These are phyloP conservation scores for Onygenales sp. DNA, from an alignment of 2,329 filamentous ascomycete species.

Conservation along the genomic window DNA sequence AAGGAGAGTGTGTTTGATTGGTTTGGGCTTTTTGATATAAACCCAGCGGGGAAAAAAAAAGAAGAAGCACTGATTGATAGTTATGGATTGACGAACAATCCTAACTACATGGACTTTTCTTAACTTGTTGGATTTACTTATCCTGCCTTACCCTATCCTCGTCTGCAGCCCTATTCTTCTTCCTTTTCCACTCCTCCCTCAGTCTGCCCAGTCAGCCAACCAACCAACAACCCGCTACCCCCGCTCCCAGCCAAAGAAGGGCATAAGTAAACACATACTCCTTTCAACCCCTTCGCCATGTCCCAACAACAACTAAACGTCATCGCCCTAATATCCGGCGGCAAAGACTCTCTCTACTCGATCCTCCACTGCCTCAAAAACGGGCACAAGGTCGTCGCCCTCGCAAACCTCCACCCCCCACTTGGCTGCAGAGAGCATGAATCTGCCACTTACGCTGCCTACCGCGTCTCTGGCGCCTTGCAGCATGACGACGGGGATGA, in stretches of 20 bases:
- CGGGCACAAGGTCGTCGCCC: constrained; percentile 73
- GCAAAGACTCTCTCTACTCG: constrained; percentile 94
- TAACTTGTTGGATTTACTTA: too few species aligned
- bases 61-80: too few species aligned
- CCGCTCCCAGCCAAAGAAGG: not conserved
- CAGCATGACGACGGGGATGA: constrained; percentile 12
- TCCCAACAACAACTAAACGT: constrained; percentile 49
- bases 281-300: constrained; percentile 2
- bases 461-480: not conserved
- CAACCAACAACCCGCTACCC: not conserved
- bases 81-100: too few species aligned
- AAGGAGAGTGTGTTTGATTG: not conserved
- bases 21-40: too few species aligned
- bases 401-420: constrained; percentile 76
- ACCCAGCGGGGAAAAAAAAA: too few species aligned
- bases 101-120: too few species aligned
- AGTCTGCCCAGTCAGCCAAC: constrained; percentile 12
- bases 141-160: too few species aligned
- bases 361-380: constrained; percentile 81
- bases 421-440: constrained; percentile 7
- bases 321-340: constrained; percentile 87
- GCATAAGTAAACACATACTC: not conserved
- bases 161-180: constrained; percentile 9
- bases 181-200: constrained; percentile 14
- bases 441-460: not conserved